These are phyloP conservation scores for Atkinsonella texensis DNA, from an alignment of 2,329 filamentous ascomycete species.

Conservation along the genomic window DNA sequence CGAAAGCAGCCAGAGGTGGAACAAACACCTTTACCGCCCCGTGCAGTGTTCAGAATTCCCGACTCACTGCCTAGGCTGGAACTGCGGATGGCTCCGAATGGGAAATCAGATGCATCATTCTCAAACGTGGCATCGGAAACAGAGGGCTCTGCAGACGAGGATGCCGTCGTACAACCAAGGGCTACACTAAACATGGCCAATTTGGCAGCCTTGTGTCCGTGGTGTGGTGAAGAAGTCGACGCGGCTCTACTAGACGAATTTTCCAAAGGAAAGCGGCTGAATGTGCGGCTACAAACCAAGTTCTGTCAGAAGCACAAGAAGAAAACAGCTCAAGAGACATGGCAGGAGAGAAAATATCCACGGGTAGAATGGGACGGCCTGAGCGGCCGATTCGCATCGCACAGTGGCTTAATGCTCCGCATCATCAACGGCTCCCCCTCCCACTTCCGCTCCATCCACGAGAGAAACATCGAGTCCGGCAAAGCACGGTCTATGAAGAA, in stretches of 20 bases:
- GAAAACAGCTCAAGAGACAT: slow-evolving; percentile 36
- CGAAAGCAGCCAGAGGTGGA: not conserved
- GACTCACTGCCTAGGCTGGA: slow-evolving; percentile 7
- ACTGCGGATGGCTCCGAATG: not conserved
- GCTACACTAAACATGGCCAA: slow-evolving; percentile 1
- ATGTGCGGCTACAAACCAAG: slow-evolving; percentile 43
- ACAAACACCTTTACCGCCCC: slow-evolving; percentile 8
- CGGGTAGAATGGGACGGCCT: slow-evolving; percentile 56
- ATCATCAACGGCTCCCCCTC: slow-evolving; percentile 50
- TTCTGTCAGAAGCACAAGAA: slow-evolving; percentile 56
- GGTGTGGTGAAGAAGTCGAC: slow-evolving; percentile 52
- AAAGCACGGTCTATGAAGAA: slow-evolving; percentile 48
- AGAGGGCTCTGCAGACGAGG: not conserved
- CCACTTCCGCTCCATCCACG: slow-evolving; percentile 47
- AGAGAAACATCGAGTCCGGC: slow-evolving; percentile 41
- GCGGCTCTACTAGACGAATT: slow-evolving; percentile 40
- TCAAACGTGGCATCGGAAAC: slow-evolving; percentile 3
- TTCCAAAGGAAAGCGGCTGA: slow-evolving; percentile 34
- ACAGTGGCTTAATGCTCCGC: slow-evolving; percentile 42
- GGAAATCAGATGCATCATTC: not conserved
- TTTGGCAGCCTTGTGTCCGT: slow-evolving; percentile 41
- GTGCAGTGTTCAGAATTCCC: slow-evolving; percentile 13
- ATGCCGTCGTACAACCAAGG: not conserved
- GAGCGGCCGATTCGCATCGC: slow-evolving; percentile 41
- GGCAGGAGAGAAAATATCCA: slow-evolving; percentile 50